A percentile compares a stretch with the other conserved stretches of the same genome.
Evolutionary conservation across 306 rosid species (phyloP).

Genomic region (Rosa lucieae): DNA sequence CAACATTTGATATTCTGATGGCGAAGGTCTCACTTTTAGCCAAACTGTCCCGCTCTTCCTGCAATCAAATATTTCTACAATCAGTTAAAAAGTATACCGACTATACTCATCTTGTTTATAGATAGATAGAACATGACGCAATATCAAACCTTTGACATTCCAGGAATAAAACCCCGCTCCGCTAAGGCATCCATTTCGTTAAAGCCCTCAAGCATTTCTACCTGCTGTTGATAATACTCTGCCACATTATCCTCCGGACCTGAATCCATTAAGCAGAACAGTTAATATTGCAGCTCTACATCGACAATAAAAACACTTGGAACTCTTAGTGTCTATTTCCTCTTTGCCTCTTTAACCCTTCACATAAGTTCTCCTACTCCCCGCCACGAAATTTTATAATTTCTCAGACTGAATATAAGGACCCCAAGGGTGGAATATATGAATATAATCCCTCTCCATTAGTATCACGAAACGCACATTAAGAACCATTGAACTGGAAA

Average conservation of each 20-base stretch:
- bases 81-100: slow-evolving; percentile 25
- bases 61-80: slow-evolving; percentile 19
- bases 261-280: slow-evolving; percentile 38
- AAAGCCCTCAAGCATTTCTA: slow-evolving; percentile 93
- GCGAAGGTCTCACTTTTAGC: slow-evolving; percentile 91
- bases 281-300: not conserved
- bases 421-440: not conserved
- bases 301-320: not conserved
- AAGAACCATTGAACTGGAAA: not conserved
- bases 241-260: slow-evolving; percentile 87
- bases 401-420: too few relatives aligned
- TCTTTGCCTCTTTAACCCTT: not conserved
- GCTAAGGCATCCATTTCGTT: slow-evolving; percentile 94
- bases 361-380: not conserved
- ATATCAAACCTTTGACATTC: slow-evolving; percentile 78
- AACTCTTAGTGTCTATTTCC: not conserved
- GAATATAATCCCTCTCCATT: not conserved
- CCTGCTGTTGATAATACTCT: slow-evolving; percentile 95
- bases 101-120: not conserved
- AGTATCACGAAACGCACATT: not conserved
- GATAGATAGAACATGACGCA: not conserved
- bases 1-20: slow-evolving; percentile 83
- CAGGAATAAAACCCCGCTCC: slow-evolving; percentile 79
- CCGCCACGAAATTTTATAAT: too few relatives aligned
- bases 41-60: slow-evolving; percentile 87